A percentile compares a stretch with the other conserved stretches of the same genome.
phyloP scores from a whole-genome alignment of 495 filamentous ascomycete genomes.

The Gamarada debralockiae region DNA sequence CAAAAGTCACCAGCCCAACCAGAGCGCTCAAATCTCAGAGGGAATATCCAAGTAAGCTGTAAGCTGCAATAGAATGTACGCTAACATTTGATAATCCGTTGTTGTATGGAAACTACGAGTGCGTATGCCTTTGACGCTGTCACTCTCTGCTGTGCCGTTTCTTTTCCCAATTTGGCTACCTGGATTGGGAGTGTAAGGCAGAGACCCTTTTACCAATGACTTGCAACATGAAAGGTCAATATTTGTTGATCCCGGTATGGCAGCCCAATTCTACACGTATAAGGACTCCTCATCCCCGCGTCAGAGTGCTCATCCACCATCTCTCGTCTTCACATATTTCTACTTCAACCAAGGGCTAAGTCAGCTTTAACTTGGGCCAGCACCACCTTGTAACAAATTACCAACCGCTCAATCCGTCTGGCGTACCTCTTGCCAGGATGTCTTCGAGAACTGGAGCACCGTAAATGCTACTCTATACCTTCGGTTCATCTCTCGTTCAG shows the following conservation, averaged over 20 bases:
- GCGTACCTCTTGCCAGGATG: neutral
- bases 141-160: neutral
- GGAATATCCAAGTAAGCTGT: no score
- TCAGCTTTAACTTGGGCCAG: neutral
- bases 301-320: slow-evolving; percentile 5
- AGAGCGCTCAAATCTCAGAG: neutral
- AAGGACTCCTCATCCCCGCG: neutral
- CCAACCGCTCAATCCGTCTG: neutral
- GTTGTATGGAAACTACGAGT: neutral
- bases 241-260: no score
- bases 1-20: slow-evolving; percentile 8
- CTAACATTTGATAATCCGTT: neutral
- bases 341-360: slow-evolving; percentile 2
- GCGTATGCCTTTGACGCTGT: neutral
- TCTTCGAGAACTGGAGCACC: neutral
- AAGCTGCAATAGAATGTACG: neutral
- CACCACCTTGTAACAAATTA: neutral
- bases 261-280: neutral
- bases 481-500: neutral
- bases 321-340: neutral
- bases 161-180: neutral
- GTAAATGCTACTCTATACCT: neutral
- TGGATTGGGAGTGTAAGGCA: slow-evolving; percentile 3
- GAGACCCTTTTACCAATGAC: neutral
- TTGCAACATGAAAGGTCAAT: neutral